These are phyloP conservation scores for Cercophora samala DNA, from an alignment of 495 filamentous ascomycete genomes.

Conservation along the genomic window DNA sequence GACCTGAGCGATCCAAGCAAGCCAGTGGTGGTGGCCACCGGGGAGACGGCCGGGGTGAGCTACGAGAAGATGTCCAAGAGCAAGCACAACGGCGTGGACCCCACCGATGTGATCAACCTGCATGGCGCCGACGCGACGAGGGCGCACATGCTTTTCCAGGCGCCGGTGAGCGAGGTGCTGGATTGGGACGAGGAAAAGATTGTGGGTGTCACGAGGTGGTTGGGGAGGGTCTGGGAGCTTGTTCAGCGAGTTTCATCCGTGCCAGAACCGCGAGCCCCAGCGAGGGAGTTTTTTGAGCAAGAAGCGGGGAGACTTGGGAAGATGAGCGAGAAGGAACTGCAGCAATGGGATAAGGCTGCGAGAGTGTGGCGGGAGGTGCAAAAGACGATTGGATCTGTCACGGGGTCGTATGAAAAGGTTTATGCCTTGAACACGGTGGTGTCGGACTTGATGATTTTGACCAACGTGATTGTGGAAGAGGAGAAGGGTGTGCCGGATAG, in stretches of 20 bases:
- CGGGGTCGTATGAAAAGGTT: slow-evolving; percentile 62
- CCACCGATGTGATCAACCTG: slow-evolving; percentile 60
- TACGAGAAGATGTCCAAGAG: slow-evolving; percentile 98
- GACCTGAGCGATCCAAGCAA: slow-evolving; percentile 55
- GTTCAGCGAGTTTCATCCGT: slow-evolving; percentile 38
- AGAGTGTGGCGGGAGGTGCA: slow-evolving; percentile 62
- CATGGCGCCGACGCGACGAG: slow-evolving; percentile 82
- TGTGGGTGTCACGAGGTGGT: slow-evolving; percentile 74
- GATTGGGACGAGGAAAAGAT: slow-evolving; percentile 89
- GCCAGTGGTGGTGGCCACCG: slow-evolving; percentile 59
- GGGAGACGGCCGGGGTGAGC: slow-evolving; percentile 54
- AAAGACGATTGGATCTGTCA: slow-evolving; percentile 64
- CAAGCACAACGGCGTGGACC: slow-evolving; percentile 91
- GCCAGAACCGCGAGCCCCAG: not conserved
- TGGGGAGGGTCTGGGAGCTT: slow-evolving; percentile 61
- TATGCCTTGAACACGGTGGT: slow-evolving; percentile 77
- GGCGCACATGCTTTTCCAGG: slow-evolving; percentile 83
- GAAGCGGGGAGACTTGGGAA: slow-evolving; percentile 12
- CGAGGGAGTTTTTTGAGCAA: slow-evolving; percentile 34
- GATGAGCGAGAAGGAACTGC: slow-evolving; percentile 22
- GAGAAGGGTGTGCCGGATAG: slow-evolving; percentile 16
- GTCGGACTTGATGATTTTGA: slow-evolving; percentile 75
- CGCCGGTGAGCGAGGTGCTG: slow-evolving; percentile 74
- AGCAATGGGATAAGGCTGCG: slow-evolving; percentile 48
- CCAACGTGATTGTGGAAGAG: slow-evolving; percentile 55